phyloP scores from a whole-genome alignment of 2,329 filamentous ascomycete species.

The Ophidiomyces ophidiicola region DNA sequence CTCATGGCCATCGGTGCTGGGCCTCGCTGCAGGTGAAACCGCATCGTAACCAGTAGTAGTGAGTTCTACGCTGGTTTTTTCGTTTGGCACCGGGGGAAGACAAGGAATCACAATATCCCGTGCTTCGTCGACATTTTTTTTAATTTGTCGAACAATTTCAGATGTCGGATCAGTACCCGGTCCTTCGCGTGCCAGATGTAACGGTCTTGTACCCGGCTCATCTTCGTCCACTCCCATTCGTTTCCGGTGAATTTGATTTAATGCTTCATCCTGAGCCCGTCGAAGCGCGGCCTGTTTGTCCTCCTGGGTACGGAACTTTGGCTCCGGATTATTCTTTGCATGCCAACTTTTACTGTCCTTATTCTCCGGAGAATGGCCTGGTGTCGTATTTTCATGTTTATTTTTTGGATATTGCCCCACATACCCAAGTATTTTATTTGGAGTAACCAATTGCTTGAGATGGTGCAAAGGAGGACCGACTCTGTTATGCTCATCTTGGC shows the following conservation, averaged over 20 bases:
- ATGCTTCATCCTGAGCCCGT: conserved; percentile 13
- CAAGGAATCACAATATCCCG: not conserved
- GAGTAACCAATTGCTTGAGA: conserved; percentile 3
- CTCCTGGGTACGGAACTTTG: not conserved
- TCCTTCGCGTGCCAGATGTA: conserved; percentile 17
- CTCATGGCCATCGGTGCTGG: not conserved
- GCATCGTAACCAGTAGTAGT: too few relatives aligned
- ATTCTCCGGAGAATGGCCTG: not conserved
- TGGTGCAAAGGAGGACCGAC: conserved; percentile 8
- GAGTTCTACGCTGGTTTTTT: too few relatives aligned
- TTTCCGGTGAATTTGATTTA: conserved; percentile 5
- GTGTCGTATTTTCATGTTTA: not conserved
- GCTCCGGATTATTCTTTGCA: not conserved
- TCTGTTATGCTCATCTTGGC: conserved; percentile 10
- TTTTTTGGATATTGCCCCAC: not conserved
- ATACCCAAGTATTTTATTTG: not conserved
- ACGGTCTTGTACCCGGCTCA: not conserved
- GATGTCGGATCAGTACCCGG: conserved; percentile 21
- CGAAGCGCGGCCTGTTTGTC: conserved; percentile 17
- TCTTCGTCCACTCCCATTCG: conserved; percentile 6
- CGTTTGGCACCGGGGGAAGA: too few relatives aligned
- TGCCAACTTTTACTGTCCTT: not conserved
- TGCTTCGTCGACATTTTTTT: conserved; percentile 1
- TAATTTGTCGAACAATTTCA: conserved; percentile 16
- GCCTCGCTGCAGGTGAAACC: too few relatives aligned